Evolutionary conservation across 805 yeast species (phyloP), one percentile per base, ranked within the genome.

Genomic region (Torulaspora delbrueckii): DNA sequence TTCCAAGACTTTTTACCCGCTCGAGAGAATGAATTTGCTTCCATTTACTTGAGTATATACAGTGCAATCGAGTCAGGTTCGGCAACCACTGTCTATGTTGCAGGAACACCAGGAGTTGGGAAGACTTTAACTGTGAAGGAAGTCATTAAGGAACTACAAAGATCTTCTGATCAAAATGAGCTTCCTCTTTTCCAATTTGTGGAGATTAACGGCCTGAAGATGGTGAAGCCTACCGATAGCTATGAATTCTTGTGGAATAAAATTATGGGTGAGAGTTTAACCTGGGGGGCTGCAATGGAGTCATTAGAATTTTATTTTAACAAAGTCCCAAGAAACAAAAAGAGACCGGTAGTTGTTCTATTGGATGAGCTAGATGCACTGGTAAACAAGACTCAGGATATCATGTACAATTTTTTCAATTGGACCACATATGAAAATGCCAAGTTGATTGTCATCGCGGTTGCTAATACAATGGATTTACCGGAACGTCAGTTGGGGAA

Each of bases 31-130:
- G 95, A 93, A 62, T 89, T 84, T 59, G 77, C 81, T 8, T 76
- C 81, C 45, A 69, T 93, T 4, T 86, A 81, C 62, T 60, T 77
- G 36, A 78, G 80, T 34, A 62, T 93, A 3, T 89, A 88, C 55
- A 73, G 79, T 37, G 85, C 96, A 0, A 77, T 91, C 27, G 73
- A 73, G 38, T 75, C 82, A 12, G 77, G 78, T 34, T 75, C 84
- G 1, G 97, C 98, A 0, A 77, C 90, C 6, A 87, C 96, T 53
- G 66, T 93, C 5, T 93, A 90, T 60, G 81, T 93, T 8, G 87
- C 96, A 65, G 99, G 99, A 3, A 88, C 96, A 0, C 99, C 99
- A 0, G 99, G 99, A 7, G 91, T 95, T 2, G 99, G 99, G 9
- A 93, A 93, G 61, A 91, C 99, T 0, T 93, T 95, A 3, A 91